Conservation (phyloP, 2,329 filamentous ascomycete species). For the Colletotrichum sp. region DNA sequence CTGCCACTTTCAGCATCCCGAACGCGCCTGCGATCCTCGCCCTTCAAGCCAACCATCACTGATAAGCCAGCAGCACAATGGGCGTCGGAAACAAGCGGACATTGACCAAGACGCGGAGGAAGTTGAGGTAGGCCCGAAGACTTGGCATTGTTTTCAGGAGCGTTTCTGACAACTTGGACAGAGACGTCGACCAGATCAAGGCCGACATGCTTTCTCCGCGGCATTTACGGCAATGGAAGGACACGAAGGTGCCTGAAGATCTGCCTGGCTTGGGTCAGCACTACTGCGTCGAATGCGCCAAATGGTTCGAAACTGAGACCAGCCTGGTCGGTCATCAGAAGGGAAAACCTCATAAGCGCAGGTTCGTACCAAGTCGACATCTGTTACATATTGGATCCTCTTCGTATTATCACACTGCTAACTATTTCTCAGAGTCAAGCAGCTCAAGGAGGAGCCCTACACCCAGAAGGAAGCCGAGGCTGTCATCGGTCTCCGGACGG, state of each 20-base stretch:
- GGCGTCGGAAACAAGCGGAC: constrained; percentile 69
- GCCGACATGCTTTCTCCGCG: constrained; percentile 78
- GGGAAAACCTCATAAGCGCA: constrained; percentile 93
- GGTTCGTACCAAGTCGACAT: constrained; percentile 50
- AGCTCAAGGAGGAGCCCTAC: constrained; percentile 84
- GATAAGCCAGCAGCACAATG: constrained; percentile 51
- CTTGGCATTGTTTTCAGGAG: not conserved
- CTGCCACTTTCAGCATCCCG: not conserved
- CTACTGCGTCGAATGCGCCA: constrained; percentile 93
- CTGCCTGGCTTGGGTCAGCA: constrained; percentile 83
- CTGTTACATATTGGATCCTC: not conserved
- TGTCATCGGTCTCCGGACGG: constrained; percentile 72
- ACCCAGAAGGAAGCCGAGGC: constrained; percentile 86
- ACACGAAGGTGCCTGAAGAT: constrained; percentile 81
- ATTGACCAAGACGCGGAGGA: constrained; percentile 76
- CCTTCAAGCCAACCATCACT: not conserved
- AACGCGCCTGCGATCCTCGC: not conserved
- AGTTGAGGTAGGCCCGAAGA: constrained; percentile 60
- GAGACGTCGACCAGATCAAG: constrained; percentile 92
- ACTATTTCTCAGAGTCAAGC: constrained; percentile 66
- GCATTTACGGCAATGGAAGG: constrained; percentile 80
- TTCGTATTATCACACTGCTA: not conserved
- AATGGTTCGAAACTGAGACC: constrained; percentile 89
- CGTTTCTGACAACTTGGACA: constrained; percentile 37
- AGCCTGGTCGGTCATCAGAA: constrained; percentile 78